These are phyloP conservation scores for Centrapalus pauciflorus DNA, from an alignment of 129 eudicot species.

Conservation along the genomic window DNA sequence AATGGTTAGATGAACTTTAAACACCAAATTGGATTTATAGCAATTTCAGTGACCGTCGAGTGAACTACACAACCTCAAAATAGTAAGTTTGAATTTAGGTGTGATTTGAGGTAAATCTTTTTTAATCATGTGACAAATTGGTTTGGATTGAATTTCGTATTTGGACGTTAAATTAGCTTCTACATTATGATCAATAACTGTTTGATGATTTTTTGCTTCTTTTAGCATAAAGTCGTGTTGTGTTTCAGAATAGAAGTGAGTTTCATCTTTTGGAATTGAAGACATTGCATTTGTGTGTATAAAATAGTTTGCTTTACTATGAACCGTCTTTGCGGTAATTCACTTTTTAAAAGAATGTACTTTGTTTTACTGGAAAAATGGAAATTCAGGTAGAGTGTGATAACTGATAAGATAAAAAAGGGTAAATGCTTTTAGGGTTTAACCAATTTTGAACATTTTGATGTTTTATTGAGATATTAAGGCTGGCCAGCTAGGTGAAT, in stretches of 20 bases:
- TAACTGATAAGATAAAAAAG: background rate
- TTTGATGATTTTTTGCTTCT: no score
- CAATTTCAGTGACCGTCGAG: conserved; percentile 2
- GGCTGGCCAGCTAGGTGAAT: background rate
- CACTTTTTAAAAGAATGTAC: background rate
- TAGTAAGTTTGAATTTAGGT: background rate
- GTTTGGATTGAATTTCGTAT: no score
- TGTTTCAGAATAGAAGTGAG: no score
- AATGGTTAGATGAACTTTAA: background rate
- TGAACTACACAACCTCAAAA: conserved; percentile 1
- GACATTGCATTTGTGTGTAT: background rate
- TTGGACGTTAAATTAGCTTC: no score
- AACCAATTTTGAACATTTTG: background rate
- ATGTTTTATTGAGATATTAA: background rate
- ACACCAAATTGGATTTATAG: background rate
- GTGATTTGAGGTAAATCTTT: conserved; percentile 1
- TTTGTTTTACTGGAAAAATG: background rate
- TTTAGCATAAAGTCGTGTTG: no score
- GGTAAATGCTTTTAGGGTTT: background rate
- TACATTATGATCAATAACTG: no score
- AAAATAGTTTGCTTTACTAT: background rate
- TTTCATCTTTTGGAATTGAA: background rate
- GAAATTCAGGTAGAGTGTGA: background rate
- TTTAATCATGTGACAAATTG: background rate
- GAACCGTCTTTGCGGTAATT: background rate